These are phyloP conservation scores for Yarrowia yakushimensis DNA, from an alignment of 805 yeast genomes.

Conservation along the genomic window DNA sequence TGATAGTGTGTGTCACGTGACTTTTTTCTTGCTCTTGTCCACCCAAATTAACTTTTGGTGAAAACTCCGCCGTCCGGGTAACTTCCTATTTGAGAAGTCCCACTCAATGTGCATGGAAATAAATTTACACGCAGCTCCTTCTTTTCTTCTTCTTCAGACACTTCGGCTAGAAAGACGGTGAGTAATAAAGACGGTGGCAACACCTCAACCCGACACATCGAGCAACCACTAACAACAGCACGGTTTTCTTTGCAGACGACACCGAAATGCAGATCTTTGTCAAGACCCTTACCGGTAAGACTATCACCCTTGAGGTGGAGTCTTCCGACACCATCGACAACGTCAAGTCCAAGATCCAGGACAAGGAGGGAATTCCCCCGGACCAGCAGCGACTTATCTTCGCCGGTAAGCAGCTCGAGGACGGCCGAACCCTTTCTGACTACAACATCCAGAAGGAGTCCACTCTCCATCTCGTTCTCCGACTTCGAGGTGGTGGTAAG, in stretches of 20 bases:
- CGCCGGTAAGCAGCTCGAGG: constrained; percentile 95
- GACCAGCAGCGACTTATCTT: constrained; percentile 96
- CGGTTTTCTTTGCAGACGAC: constrained; percentile 39
- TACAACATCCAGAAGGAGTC: constrained; percentile 99
- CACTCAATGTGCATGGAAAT: constrained; percentile 22
- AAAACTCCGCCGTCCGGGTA: constrained; percentile 9
- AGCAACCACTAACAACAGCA: not conserved
- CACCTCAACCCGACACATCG: too few relatives aligned
- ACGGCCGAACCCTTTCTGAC: constrained; percentile 91
- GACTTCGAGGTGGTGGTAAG: constrained; percentile 99
- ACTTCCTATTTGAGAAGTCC: constrained; percentile 21
- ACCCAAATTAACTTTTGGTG: too few relatives aligned
- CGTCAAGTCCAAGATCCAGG: constrained; percentile 95
- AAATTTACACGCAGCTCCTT: constrained; percentile 5
- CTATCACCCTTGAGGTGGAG: constrained; percentile 97
- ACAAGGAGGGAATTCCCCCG: constrained; percentile 96
- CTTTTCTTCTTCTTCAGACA: constrained; percentile 22
- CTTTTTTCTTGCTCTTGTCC: too few relatives aligned
- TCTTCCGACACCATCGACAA: constrained; percentile 97
- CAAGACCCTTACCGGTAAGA: constrained; percentile 98
- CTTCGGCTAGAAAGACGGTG: constrained; percentile 26
- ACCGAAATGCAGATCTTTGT: constrained; percentile 73
- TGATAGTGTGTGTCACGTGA: not conserved
- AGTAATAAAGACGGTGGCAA: not conserved
- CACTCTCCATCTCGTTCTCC: constrained; percentile 89